phyloP scores from a whole-genome alignment of 768 basidiomycete genomes.

The Antrodiella citrinella region DNA sequence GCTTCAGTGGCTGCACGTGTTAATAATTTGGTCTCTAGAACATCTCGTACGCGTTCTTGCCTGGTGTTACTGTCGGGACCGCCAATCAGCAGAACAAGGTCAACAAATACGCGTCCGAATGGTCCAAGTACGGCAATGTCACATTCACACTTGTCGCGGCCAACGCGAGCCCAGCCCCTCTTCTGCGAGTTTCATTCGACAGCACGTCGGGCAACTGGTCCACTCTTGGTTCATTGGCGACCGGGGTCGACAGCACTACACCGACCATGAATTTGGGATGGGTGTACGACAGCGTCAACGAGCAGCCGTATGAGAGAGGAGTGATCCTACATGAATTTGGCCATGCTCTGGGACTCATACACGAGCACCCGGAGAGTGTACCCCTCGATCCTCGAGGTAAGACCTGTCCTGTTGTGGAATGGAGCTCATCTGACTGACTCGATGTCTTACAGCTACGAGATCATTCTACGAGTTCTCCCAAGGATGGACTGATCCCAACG shows the following conservation, averaged over 20 bases:
- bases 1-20: no score
- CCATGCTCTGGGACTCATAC: constrained; percentile 4
- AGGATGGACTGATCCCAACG: not conserved
- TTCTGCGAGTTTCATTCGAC: constrained; percentile 4
- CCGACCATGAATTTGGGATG: constrained; percentile 7
- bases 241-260: not conserved
- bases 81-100: not conserved
- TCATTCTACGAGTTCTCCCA: not conserved
- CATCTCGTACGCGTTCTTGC: not conserved
- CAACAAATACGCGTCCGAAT: not conserved
- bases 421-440: not conserved
- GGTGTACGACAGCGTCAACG: not conserved
- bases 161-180: not conserved
- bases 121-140: not conserved
- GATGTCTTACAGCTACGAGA: not conserved
- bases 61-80: not conserved
- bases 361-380: constrained; percentile 1
- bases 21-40: not conserved
- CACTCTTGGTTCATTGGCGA: not conserved
- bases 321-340: constrained; percentile 6
- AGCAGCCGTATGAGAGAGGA: not conserved
- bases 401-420: not conserved
- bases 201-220: not conserved
- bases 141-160: not conserved
- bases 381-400: not conserved